Evolutionary conservation across 2,329 filamentous ascomycete genomes (phyloP).

Genomic region (Claviceps sp.): DNA sequence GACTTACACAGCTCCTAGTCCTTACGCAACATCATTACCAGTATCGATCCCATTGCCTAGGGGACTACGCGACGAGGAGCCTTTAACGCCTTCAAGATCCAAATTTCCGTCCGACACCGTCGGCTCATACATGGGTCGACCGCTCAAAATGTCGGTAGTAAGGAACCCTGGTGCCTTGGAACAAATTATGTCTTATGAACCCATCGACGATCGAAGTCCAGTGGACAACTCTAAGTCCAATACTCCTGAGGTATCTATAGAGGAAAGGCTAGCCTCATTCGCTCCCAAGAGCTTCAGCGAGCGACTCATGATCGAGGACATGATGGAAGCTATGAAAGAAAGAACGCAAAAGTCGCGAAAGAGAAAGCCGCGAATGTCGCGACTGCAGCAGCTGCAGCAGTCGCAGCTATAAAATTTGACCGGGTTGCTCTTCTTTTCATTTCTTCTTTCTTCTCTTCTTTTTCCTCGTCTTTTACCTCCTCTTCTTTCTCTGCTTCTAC

Average conservation of each 20-base stretch:
- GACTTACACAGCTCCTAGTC: slow-evolving; percentile 2
- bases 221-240: slow-evolving; percentile 32
- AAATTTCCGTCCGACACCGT: slow-evolving; percentile 28
- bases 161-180: slow-evolving; percentile 34
- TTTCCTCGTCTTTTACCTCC: too few relatives aligned
- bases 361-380: slow-evolving; percentile 8
- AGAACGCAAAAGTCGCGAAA: slow-evolving; percentile 4
- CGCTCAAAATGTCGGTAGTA: slow-evolving; percentile 39
- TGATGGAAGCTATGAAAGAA: slow-evolving; percentile 18
- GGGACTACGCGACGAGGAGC: slow-evolving; percentile 10
- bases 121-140: slow-evolving; percentile 41
- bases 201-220: slow-evolving; percentile 34
- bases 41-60: slow-evolving; percentile 20
- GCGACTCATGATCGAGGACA: slow-evolving; percentile 35
- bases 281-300: slow-evolving; percentile 35
- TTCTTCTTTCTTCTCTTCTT: neutral
- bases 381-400: slow-evolving; percentile 7
- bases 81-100: slow-evolving; percentile 18
- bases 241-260: slow-evolving; percentile 27
- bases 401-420: slow-evolving; percentile 4
- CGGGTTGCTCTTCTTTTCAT: neutral
- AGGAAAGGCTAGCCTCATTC: slow-evolving; percentile 26
- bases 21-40: slow-evolving; percentile 32
- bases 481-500: too few relatives aligned
- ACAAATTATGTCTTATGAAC: slow-evolving; percentile 33